Percentiles rank a stretch among this genome's conserved stretches.
These are phyloP conservation scores for Fraxinus baroniana DNA, from an alignment of 305 asterid genomes.

Conservation along the genomic window DNA sequence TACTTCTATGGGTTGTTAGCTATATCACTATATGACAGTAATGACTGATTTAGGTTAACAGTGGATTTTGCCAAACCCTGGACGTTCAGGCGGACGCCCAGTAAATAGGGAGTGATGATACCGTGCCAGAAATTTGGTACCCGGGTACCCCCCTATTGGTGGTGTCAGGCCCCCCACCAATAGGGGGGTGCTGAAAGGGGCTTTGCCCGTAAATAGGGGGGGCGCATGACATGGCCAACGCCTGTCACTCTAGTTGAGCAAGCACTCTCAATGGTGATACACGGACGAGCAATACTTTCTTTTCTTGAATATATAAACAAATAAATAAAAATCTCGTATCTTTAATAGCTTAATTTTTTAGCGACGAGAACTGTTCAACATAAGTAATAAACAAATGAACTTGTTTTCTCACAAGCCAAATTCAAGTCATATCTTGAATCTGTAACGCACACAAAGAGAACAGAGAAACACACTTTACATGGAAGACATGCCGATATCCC, in stretches of 20 bases:
- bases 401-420: conserved; percentile 14
- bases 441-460: neutral
- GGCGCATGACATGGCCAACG: no score
- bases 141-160: no score
- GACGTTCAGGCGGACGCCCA: no score
- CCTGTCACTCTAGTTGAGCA: neutral
- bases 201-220: no score
- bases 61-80: neutral
- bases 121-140: no score
- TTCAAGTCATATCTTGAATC: neutral
- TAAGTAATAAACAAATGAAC: neutral
- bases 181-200: no score
- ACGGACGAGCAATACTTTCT: neutral
- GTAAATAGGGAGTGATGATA: no score
- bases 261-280: neutral
- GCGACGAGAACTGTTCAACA: neutral
- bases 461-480: neutral
- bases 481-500: neutral
- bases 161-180: no score
- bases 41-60: neutral
- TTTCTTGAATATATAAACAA: neutral
- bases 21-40: no score
- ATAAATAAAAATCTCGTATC: neutral
- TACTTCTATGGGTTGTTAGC: neutral
- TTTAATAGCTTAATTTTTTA: neutral